Conservation (phyloP, 2,329 filamentous ascomycete species). For the Pseudogymnoascus sp. region DNA sequence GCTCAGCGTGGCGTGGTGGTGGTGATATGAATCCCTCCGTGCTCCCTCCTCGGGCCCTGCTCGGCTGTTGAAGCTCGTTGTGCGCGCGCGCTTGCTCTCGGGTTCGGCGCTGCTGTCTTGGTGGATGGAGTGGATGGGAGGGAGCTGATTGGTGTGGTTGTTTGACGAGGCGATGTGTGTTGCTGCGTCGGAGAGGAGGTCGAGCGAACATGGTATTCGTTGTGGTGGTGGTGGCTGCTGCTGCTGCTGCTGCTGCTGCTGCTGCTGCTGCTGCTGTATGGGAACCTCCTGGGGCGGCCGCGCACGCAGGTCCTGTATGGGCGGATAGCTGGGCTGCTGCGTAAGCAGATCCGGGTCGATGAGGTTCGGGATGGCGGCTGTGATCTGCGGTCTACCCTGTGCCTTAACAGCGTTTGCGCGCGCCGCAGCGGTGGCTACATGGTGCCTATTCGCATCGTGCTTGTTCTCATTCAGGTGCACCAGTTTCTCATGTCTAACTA, state of each 20-base stretch:
- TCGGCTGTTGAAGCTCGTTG: not conserved
- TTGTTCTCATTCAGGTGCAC: conserved; percentile 53
- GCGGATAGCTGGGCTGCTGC: not conserved
- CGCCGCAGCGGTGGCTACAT: conserved; percentile 35
- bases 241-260: not conserved
- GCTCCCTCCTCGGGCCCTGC: not conserved
- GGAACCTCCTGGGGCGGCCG: not conserved
- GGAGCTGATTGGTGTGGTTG: not conserved
- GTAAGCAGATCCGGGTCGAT: conserved; percentile 3
- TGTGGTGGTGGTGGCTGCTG: not conserved
- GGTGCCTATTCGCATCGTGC: conserved; percentile 37
- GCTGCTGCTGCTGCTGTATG: not conserved
- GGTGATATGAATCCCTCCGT: conserved; percentile 29
- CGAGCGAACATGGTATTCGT: conserved; percentile 44
- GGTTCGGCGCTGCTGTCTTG: not conserved
- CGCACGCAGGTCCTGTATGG: not conserved
- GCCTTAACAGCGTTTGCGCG: not conserved
- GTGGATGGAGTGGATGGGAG: not conserved
- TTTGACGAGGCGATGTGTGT: not conserved
- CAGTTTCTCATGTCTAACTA: conserved; percentile 56
- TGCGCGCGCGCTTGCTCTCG: not conserved
- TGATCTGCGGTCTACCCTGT: not conserved
- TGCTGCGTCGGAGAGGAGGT: conserved; percentile 36
- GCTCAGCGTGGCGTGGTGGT: conserved; percentile 32
- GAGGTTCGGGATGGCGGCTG: not conserved